phyloP scores from a whole-genome alignment of 2,329 filamentous ascomycete species.

The Pseudopyricularia cyperi region DNA sequence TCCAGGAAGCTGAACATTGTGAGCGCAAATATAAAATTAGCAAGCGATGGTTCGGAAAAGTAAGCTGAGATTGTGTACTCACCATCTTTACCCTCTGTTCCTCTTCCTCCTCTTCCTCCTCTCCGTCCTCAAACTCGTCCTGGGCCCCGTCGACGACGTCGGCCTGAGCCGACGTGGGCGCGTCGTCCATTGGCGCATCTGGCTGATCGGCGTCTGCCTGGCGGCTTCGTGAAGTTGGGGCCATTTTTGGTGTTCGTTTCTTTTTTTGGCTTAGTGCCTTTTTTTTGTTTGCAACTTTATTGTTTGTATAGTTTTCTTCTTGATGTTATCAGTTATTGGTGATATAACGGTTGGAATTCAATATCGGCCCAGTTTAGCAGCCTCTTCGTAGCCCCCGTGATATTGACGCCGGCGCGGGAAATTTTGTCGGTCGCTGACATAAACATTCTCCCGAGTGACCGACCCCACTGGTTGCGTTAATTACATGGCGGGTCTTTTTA shows the following conservation, averaged over 20 bases:
- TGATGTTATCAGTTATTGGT: no score
- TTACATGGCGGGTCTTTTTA: no score
- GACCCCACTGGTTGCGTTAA: neutral
- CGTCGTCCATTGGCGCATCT: conserved; percentile 30
- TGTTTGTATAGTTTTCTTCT: neutral
- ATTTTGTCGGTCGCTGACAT: neutral
- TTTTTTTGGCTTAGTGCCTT: neutral
- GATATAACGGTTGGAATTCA: neutral
- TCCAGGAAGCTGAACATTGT: conserved; percentile 60
- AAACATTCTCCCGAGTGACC: neutral
- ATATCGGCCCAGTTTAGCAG: no score
- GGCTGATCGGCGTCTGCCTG: conserved; percentile 11
- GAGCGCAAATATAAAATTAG: neutral
- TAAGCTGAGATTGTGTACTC: conserved; percentile 12
- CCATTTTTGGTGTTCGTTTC: conserved; percentile 18
- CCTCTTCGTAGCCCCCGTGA: no score
- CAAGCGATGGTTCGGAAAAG: neutral
- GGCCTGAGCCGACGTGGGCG: conserved; percentile 22
- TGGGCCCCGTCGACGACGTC: conserved; percentile 16
- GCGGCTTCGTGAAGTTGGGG: conserved; percentile 22
- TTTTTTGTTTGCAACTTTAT: neutral
- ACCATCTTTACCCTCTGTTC: conserved; percentile 51
- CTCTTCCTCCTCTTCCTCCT: conserved; percentile 33
- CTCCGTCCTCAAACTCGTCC: conserved; percentile 23
- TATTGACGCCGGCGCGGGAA: neutral